Percentiles rank a stretch among this genome's conserved stretches.
These are phyloP conservation scores for Bipolaris oryzae DNA, from an alignment of 2,329 filamentous ascomycete genomes.

Conservation along the genomic window DNA sequence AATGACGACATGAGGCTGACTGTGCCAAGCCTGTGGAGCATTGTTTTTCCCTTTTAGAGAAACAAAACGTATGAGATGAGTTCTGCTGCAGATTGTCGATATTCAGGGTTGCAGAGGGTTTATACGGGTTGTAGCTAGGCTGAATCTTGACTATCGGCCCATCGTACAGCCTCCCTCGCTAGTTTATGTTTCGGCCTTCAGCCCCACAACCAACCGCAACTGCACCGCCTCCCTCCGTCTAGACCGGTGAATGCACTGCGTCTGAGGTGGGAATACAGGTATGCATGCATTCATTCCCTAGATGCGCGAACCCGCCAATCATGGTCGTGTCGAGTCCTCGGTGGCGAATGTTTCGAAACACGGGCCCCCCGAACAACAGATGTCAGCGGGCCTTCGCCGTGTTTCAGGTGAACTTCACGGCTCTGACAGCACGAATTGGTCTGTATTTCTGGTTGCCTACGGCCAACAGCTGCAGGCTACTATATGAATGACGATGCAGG, in stretches of 20 bases:
- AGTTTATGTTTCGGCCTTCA: conserved; percentile 19
- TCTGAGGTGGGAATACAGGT: conserved; percentile 3
- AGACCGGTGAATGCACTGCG: conserved; percentile 9
- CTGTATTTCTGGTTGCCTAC: neutral
- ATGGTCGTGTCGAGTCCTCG: conserved; percentile 12
- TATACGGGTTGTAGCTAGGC: neutral
- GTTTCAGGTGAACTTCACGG: conserved; percentile 40
- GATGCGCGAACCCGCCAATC: conserved; percentile 1
- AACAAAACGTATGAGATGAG: neutral
- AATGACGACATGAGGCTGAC: no score
- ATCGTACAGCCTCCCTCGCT: conserved; percentile 2
- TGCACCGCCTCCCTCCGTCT: conserved; percentile 3
- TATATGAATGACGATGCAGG: conserved; percentile 1
- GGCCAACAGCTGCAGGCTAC: neutral
- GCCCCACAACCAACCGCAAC: conserved; percentile 9
- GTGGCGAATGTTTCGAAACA: conserved; percentile 29
- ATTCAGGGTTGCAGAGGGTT: neutral
- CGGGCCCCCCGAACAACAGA: conserved; percentile 19
- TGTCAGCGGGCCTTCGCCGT: conserved; percentile 7
- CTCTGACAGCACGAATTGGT: conserved; percentile 11
- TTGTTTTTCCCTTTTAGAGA: neutral
- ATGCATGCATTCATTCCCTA: conserved; percentile 1
- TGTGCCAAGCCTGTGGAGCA: neutral
- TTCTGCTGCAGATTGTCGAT: neutral
- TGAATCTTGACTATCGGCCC: conserved; percentile 11